Conservation (phyloP, 1,139 yeast genomes). For the Saccharomycopsis hybrid region DNA sequence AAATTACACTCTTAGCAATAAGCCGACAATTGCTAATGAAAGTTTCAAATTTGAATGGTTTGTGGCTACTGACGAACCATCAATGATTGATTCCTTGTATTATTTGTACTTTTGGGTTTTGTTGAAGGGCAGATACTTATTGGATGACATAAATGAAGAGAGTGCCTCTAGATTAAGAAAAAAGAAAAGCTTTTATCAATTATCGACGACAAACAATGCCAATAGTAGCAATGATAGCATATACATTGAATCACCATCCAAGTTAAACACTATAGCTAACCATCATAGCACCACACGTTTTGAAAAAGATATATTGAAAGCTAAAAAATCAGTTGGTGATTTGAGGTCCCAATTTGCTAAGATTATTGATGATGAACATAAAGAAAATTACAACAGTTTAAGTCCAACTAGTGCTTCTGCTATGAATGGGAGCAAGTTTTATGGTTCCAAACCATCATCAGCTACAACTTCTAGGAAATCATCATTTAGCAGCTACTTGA, state of each 20-base stretch:
- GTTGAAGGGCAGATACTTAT: constrained; percentile 17
- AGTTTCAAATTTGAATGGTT: constrained; percentile 19
- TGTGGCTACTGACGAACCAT: constrained; percentile 17
- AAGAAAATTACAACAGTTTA: neutral
- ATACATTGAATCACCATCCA: constrained; percentile 10
- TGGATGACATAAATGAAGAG: constrained; percentile 16
- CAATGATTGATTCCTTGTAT: constrained; percentile 17
- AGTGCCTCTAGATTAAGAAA: constrained; percentile 2
- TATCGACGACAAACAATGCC: neutral
- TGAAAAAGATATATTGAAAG: constrained; percentile 20
- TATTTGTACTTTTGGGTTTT: constrained; percentile 21
- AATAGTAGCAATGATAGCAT: constrained; percentile 7
- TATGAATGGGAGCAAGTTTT: neutral
- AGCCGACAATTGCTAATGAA: constrained; percentile 17
- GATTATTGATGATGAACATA: constrained; percentile 17
- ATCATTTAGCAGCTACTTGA: neutral
- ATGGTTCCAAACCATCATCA: neutral
- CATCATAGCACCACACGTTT: constrained; percentile 20
- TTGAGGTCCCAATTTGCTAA: constrained; percentile 18
- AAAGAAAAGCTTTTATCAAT: constrained; percentile 7
- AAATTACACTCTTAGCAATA: constrained; percentile 10
- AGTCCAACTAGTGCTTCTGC: neutral
- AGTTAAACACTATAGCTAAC: constrained; percentile 12
- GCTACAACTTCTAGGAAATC: constrained; percentile 7
- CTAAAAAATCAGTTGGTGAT: constrained; percentile 19